Base-by-base conservation (phyloP, 2,329 filamentous ascomycete genomes). In the Arthrobotrys megalospora region DNA sequence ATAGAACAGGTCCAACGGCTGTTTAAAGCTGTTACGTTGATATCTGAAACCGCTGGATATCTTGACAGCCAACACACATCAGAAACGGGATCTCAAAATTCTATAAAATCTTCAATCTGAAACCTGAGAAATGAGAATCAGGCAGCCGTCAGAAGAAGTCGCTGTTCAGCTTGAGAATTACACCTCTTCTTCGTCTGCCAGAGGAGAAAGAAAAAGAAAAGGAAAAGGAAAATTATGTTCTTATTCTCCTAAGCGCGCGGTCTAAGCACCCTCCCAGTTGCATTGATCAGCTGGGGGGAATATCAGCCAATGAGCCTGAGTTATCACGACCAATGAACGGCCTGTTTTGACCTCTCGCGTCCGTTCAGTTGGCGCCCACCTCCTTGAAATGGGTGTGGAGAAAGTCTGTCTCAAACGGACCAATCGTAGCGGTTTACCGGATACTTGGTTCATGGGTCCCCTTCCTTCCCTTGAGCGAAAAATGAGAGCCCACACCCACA, bases 371-470 rank as follows among this genome's bases (percentile, higher is more conserved):
- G 75, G 75, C 75, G 75, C 75, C 75, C 75, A 78, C 75, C 75
- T 72, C 75, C 75, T 72, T 72, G 75, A 78, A 67, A 62, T 60
- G 62, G 55, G 65, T 71, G 75, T 78, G 75, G 75, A 78, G 67
- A 60, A 66, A 10, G 62, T 38, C 36, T 72, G 24, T 50, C 34
- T 63, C 66, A 70, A 72, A 78, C 75, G 45, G 67, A 62, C 75
- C 75, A 78, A 78, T 78, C 67, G 71, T 24, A 41, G 47, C 16
- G 28, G 71, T 63, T 78, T 78, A 78, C 75, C 75, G 75, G 67
- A 64, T 67, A 78, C 75, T 78, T 78, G 75, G 75, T 78, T 78
- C 75, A 78, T 78, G 75, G 75, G 75, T 78, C 75, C 75, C 75
- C 72, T 71, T 53, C 68, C 73, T 71, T 78, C 66, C 73, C 60